Conservation (phyloP, 2,329 filamentous ascomycete species). For the Cercospora sesami region DNA sequence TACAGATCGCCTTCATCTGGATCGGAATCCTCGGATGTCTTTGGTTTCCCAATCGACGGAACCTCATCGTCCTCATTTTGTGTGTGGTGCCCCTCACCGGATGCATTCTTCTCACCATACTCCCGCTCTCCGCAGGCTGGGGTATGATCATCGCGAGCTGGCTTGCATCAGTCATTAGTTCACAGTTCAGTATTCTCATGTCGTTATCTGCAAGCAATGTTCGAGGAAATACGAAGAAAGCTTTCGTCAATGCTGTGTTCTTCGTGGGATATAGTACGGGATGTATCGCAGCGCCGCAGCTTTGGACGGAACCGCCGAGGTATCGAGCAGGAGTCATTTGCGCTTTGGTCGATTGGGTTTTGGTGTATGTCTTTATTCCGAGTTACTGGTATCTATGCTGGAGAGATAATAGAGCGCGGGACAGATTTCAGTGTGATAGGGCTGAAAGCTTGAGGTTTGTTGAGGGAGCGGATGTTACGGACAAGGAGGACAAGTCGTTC, state of each 20-base stretch:
- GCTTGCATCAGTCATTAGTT: conserved; percentile 50
- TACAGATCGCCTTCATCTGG: conserved; percentile 52
- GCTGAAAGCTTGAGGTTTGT: neutral
- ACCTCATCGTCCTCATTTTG: conserved; percentile 44
- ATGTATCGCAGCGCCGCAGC: conserved; percentile 51
- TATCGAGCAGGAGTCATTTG: conserved; percentile 53
- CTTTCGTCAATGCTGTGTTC: conserved; percentile 51
- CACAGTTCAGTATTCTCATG: conserved; percentile 46
- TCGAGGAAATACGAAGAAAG: conserved; percentile 54
- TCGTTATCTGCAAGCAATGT: conserved; percentile 52
- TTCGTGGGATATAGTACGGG: conserved; percentile 54
- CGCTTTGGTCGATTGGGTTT: conserved; percentile 47
- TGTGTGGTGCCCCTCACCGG: conserved; percentile 49
- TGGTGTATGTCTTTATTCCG: conserved; percentile 40
- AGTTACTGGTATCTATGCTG: conserved; percentile 42
- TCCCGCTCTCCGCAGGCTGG: conserved; percentile 47
- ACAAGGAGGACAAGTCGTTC: conserved; percentile 41
- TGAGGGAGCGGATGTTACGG: conserved; percentile 38
- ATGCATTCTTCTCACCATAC: conserved; percentile 47
- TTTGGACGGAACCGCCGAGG: conserved; percentile 49
- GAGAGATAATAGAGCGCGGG: conserved; percentile 40
- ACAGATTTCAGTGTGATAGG: conserved; percentile 21
- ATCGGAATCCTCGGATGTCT: conserved; percentile 45
- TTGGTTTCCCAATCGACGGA: conserved; percentile 45
- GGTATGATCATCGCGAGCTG: conserved; percentile 52